Evolutionary conservation across 306 rosid genomes (phyloP).

Genomic region (Trichosanthes cucumerina): DNA sequence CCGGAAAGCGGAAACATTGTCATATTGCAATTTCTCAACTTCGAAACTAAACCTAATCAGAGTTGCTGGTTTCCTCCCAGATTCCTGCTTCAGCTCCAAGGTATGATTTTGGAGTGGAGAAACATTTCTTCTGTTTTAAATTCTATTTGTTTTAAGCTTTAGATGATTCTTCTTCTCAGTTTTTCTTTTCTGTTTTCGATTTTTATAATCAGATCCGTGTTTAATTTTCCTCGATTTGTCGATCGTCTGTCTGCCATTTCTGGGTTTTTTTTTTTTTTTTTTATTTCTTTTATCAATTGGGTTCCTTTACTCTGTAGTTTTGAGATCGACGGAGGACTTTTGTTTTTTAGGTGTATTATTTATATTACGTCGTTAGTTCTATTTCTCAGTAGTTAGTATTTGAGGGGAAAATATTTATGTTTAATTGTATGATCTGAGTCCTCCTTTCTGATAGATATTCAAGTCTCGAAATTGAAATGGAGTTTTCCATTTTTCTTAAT

Average conservation of each 20-base stretch:
- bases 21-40: neutral
- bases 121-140: neutral
- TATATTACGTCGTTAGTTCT: neutral
- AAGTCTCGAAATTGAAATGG: neutral
- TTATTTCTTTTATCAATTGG: neutral
- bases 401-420: neutral
- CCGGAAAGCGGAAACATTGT: neutral
- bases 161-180: neutral
- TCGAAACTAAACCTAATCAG: conserved; percentile 3
- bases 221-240: neutral
- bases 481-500: neutral
- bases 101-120: neutral
- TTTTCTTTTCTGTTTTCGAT: neutral
- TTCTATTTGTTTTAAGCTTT: neutral
- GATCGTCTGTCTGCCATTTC: neutral
- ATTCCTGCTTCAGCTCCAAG: conserved; percentile 1
- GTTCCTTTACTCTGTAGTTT: neutral
- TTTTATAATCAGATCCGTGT: neutral
- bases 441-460: neutral
- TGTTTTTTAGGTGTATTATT: no score
- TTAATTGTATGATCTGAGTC: neutral
- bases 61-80: neutral
- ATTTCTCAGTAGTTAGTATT: neutral
- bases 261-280: neutral
- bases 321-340: neutral